Evolutionary conservation across 805 yeast species (phyloP).

Genomic region (Metschnikowia picachoensis): DNA sequence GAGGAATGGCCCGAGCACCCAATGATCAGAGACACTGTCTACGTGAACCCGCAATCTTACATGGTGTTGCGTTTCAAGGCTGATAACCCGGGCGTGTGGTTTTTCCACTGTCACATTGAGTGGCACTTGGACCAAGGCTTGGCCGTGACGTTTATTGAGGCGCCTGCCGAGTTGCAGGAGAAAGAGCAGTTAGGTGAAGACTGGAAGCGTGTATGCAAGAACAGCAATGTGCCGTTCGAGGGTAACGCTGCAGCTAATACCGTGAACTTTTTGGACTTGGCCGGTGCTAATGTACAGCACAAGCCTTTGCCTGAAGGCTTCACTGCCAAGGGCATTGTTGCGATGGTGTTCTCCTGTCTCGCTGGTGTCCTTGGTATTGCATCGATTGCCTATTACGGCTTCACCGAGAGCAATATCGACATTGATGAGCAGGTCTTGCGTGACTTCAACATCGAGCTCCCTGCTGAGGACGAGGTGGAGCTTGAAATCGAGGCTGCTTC

Average conservation of each 20-base stretch:
- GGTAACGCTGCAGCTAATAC: constrained; percentile 93
- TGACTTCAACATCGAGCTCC: constrained; percentile 48
- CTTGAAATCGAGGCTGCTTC: constrained; percentile 11
- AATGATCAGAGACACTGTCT: constrained; percentile 77
- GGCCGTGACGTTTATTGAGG: constrained; percentile 77
- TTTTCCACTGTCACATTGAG: constrained; percentile 97
- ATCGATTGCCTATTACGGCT: constrained; percentile 78
- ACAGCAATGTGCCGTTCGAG: constrained; percentile 44
- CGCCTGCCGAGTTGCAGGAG: constrained; percentile 56
- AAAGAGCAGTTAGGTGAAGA: constrained; percentile 59
- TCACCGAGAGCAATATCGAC: constrained; percentile 66
- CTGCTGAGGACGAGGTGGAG: constrained; percentile 22
- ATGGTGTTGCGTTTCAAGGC: constrained; percentile 85
- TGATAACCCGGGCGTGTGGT: constrained; percentile 97
- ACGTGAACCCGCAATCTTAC: constrained; percentile 79
- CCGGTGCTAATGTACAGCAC: constrained; percentile 70
- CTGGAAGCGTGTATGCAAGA: constrained; percentile 58
- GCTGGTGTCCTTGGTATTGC: constrained; percentile 81
- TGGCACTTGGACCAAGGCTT: constrained; percentile 98
- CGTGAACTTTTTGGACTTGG: constrained; percentile 58
- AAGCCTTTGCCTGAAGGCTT: constrained; percentile 77
- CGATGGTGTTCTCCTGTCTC: constrained; percentile 83
- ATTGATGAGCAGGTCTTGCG: constrained; percentile 60
- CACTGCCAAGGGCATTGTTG: constrained; percentile 93
- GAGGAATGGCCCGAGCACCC: constrained; percentile 64